A percentile compares a stretch with the other conserved stretches of the same genome.
phyloP scores from a whole-genome alignment of 1,284 basidiomycete species.

The Sanguinoderma infundibulare region DNA sequence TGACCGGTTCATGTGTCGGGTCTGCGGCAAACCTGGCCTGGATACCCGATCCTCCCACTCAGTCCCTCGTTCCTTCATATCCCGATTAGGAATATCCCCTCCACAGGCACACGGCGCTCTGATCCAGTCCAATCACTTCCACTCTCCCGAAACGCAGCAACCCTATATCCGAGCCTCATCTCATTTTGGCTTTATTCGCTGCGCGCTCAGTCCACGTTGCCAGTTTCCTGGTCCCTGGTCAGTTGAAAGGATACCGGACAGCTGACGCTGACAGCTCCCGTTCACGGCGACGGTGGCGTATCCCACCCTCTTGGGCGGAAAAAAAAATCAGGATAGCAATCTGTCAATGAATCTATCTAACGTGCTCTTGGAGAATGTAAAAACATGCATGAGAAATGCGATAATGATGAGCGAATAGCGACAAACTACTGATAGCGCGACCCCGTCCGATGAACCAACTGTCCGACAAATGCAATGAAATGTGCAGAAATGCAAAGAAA shows the following conservation, averaged over 20 bases:
- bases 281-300: no score
- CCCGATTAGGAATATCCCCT: slow-evolving; percentile 14
- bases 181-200: no score
- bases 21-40: slow-evolving; percentile 16
- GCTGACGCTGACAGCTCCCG: no score
- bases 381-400: slow-evolving; percentile 5
- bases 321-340: neutral
- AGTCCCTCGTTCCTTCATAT: slow-evolving; percentile 11
- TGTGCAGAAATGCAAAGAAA: slow-evolving; percentile 10
- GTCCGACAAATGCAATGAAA: slow-evolving; percentile 4
- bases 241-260: neutral
- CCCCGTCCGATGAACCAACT: neutral
- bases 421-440: neutral
- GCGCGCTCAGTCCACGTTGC: no score
- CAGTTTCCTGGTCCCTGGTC: no score
- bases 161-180: no score
- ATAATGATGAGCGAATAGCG: neutral
- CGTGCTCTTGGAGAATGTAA: neutral
- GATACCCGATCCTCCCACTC: slow-evolving; percentile 16
- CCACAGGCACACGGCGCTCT: slow-evolving; percentile 11
- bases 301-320: no score
- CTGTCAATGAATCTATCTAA: neutral
- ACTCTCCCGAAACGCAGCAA: no score
- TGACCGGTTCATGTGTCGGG: slow-evolving; percentile 7
- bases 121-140: neutral